Base-by-base conservation (phyloP, 2,329 filamentous ascomycete species). In the Cytospora chrysosperma region DNA sequence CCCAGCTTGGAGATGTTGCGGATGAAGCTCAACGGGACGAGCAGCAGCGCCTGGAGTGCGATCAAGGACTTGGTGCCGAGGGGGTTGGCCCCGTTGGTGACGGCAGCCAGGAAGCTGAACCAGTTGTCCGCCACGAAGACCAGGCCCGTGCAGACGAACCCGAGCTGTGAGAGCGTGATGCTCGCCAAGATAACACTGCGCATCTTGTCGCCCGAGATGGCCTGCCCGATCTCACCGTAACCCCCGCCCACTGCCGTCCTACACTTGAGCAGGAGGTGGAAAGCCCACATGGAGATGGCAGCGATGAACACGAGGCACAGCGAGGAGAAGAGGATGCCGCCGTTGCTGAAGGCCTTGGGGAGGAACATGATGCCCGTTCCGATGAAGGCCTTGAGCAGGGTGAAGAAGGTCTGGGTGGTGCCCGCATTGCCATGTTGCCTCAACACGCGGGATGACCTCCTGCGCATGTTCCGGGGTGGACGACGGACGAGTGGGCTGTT, bases 321-420 rank as follows among this genome's bases (percentile, higher is more conserved):
- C 0, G 86, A 88, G 0, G 89, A 92, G 72, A 93, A 93, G 13
- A 92, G 77, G 58, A 93, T 87, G 27, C 90, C 90, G 40, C 90
- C 90, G 68, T 93, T 93, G 70, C 86, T 85, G 76, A 92, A 93
- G 0, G 90, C 90, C 72, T 91, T 92, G 54, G 90, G 90, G 52
- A 93, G 74, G 71, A 93, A 93, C 86, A 93, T 91, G 73, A 93
- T 92, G 65, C 90, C 90, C 0, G 90, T 93, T 55, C 90, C 90
- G 59, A 93, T 84, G 70, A 93, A 93, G 1, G 90, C 89, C 74
- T 93, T 93, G 58, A 93, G 78, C 12, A 92, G 79, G 0, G 89
- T 93, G 73, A 92, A 92, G 75, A 93, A 93, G 0, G 90, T 88
- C 76, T 91, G 90, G 47, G 83, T 76, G n/a, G 84, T 88, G 59